Base-by-base conservation (phyloP, 2,329 filamentous ascomycete species). In the Aspergillus fischeri region DNA sequence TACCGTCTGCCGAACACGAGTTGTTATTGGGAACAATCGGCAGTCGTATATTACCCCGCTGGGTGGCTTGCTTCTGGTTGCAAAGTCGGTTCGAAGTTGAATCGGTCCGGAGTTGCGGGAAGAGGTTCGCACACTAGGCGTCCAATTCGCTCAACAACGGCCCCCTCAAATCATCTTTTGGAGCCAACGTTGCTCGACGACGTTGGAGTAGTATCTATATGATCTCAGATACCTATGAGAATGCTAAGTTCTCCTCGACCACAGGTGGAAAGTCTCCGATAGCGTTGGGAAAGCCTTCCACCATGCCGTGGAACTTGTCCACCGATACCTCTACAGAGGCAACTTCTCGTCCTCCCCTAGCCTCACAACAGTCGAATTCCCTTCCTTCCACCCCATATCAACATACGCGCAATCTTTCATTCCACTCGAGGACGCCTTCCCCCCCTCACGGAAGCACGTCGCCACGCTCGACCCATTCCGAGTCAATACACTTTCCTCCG, bases 331-430 rank as follows among this genome's bases (percentile, higher is more conserved):
- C 70, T 50, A 56, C 74, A 53, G 68, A 73, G 62, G 63, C 70
- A 54, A 63, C 69, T 65, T 63, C 77, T 71, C 76, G 81, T 63
- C 77, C 80, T 58, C 76, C 81, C 61, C 75, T 84, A 63, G 76
- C 76, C 57, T 83, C 80, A 49, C 85, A 86, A 53, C 85, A 95
- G 70, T 95, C 93, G 25, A 96, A 83, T 71, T 97, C 93, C 8
- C 90, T 97, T 51, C 93, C 93, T 1, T 95, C 93, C 1, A 97
- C 93, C 3, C 94, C 93, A 8, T 90, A 93, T 69, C 92, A 97
- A 73, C 89, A 90, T 75, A 86, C 92, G 63, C 86, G 91, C 58
- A 88, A 92, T 67, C 89, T 94, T 68, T 89, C 89, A 2, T 90
- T 89, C 67, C 86, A 86, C 70, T 94, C 92, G 50, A 84, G 85